Evolutionary conservation across 176 grass and related monocot species (phyloP), one percentile per base, ranked within the genome.

Genomic region (Aegilops speltoides): DNA sequence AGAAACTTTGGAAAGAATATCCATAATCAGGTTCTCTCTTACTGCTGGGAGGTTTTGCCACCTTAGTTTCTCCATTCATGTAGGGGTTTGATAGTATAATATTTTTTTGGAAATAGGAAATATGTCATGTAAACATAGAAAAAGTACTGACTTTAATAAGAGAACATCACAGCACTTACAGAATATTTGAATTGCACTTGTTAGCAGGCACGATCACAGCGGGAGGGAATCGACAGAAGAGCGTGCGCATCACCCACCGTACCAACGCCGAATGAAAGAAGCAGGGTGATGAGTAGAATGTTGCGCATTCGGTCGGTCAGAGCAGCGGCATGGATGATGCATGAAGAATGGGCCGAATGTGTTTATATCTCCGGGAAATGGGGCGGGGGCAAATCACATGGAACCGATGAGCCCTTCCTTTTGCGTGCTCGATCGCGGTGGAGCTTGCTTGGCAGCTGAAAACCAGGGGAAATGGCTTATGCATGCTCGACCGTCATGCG

Each of bases 401-500:
- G 59, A 91, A 91, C 3, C 54, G 68, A 91, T 91, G 89, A 87
- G 10, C 2, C 6, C 29, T 85, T 76, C 7, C 28, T 46, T 24
- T 19, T 72, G 34, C 81, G 81, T 87, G 68, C 45, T 38, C 36
- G 7, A 38, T 38, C 36, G 7, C 36, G 36, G 8, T 38, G 36
- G 36, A 38, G 36, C 36, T 38, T 86, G 84, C 84, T 78, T 84
- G 67, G 81, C 22, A 84, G 81, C 89, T 91, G 81, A 84, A 64
- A 91, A 87, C 76, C 85, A 23, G 84, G 76, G 85, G 59, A 80
- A 91, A 91, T 87, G 84, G 65, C 79, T 79, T 90, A 54, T 90
- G 88, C 50, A 33, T 89, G 88, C 62, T 59, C 2, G 7, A 59
- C 4, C 62, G 31, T 88, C 88, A 86, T 89, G 83, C 88, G 16